Conservation (phyloP, 1,139 yeast genomes). For the Candida pseudoviswanathii region DNA sequence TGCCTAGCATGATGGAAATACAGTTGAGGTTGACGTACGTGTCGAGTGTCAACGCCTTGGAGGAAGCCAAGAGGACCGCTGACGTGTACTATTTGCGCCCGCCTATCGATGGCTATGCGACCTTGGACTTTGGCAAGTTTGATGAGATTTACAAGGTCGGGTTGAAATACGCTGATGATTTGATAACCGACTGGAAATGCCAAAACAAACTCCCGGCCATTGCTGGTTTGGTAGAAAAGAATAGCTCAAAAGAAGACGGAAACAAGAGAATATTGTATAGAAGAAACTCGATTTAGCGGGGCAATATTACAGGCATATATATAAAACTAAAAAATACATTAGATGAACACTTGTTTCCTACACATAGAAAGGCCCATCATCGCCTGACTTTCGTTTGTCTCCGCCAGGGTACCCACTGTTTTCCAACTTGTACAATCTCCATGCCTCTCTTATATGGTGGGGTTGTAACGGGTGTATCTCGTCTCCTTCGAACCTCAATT, state of each 20-base stretch:
- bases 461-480: constrained; percentile 68
- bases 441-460: constrained; percentile 85
- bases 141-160: constrained; percentile 90
- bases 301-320: not conserved
- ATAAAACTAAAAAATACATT: not conserved
- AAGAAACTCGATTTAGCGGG: constrained; percentile 59
- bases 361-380: constrained; percentile 4
- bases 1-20: constrained; percentile 93
- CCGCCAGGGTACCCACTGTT: constrained; percentile 1
- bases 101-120: constrained; percentile 89
- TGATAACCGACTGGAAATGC: constrained; percentile 55
- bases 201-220: constrained; percentile 61
- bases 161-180: constrained; percentile 65
- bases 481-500: constrained; percentile 43
- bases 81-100: constrained; percentile 93
- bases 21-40: constrained; percentile 94
- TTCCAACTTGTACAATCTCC: constrained; percentile 48
- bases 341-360: not conserved
- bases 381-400: constrained; percentile 1
- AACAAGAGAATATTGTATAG: constrained; percentile 40
- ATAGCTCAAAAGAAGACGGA: constrained; percentile 19
- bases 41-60: constrained; percentile 90
- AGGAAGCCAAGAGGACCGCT: constrained; percentile 78
- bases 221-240: constrained; percentile 50
- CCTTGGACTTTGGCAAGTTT: constrained; percentile 88